Evolutionary conservation across 306 rosid species (phyloP), one percentile per base, ranked within the genome.

Genomic region (Gastrolobium bilobum): DNA sequence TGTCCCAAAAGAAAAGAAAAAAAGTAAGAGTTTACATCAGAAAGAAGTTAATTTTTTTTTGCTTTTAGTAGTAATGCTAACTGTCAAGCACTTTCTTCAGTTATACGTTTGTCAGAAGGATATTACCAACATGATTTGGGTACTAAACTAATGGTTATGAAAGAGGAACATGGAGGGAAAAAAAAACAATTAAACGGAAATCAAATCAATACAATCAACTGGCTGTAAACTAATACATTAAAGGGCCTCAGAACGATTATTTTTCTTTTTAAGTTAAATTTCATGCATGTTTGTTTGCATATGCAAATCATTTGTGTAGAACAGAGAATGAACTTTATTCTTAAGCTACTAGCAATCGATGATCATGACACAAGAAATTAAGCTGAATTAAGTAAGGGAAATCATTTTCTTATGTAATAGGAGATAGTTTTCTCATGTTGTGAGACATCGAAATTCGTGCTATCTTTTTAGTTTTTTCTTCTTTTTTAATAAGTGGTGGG

Each of bases 81-180:
- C 26, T 65, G 48, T 52, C 11, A 4, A 78, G 51, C 68, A 34
- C 42, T 77, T 81, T 73, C 76, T 85, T 61, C 37, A 9, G 61
- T 59, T 73, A 47, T 43, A 82, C 56, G 79, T 76, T 37, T 68
- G 71, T 78, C 39, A 58, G 77, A 74, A 78, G 76, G 71, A 69
- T 70, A 33, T 60, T 73, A 6, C 65, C 48, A 5, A 15, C 58
- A 80, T 76, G 57, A 67, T 33, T 58, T 50, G 52, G 66, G 50
- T 51, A 20, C n/a, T 62, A n/a, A 62, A 1, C 53, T 53, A 67
- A 69, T 73, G 47, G 30, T 54, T 81, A 59, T 76, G 47, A 53
- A 31, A 59, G 58, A 56, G 35, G 31, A 38, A 63, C 4, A 13
- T 42, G 20, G 7, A 31, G 10, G 3, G 4, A n/a, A 4, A 6